phyloP scores from a whole-genome alignment of 1,284 basidiomycete genomes.

The Ganoderma multipileum region DNA sequence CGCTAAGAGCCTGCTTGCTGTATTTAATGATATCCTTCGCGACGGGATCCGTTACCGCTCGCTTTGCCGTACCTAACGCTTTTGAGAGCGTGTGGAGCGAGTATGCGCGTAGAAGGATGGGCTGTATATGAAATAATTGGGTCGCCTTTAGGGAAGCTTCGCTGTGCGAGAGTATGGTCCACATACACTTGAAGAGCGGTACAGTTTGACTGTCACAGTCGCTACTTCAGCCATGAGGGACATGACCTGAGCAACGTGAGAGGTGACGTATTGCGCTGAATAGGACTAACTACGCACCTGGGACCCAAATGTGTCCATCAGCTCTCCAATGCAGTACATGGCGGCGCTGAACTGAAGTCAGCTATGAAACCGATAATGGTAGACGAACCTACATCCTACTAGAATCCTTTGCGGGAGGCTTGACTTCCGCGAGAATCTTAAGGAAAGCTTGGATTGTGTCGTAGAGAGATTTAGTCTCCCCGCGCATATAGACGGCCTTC shows the following conservation, averaged over 20 bases:
- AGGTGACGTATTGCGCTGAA: slow-evolving; percentile 15
- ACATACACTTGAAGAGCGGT: slow-evolving; percentile 74
- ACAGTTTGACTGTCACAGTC: slow-evolving; percentile 67
- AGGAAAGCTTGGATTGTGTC: slow-evolving; percentile 86
- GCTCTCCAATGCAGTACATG: slow-evolving; percentile 85
- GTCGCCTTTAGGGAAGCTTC: neutral
- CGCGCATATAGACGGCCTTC: slow-evolving; percentile 77
- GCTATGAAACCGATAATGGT: neutral
- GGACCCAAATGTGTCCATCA: slow-evolving; percentile 85
- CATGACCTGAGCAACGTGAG: slow-evolving; percentile 73
- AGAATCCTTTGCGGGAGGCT: slow-evolving; percentile 66
- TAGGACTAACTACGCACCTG: slow-evolving; percentile 62
- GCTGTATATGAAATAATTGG: slow-evolving; percentile 47
- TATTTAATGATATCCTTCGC: slow-evolving; percentile 89
- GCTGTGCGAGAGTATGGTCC: neutral
- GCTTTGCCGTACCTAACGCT: slow-evolving; percentile 78
- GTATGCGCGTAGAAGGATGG: slow-evolving; percentile 84
- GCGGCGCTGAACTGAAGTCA: slow-evolving; percentile 59
- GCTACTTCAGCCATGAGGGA: slow-evolving; percentile 91
- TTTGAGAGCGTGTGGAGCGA: slow-evolving; percentile 83
- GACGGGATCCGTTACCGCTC: slow-evolving; percentile 82
- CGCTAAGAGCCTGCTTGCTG: slow-evolving; percentile 76
- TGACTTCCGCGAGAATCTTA: slow-evolving; percentile 77
- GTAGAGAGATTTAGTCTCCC: slow-evolving; percentile 86
- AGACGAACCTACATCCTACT: slow-evolving; percentile 66